Evolutionary conservation across 257 asterid species (phyloP), one percentile per base, ranked within the genome.

Genomic region (Henckelia pumila): DNA sequence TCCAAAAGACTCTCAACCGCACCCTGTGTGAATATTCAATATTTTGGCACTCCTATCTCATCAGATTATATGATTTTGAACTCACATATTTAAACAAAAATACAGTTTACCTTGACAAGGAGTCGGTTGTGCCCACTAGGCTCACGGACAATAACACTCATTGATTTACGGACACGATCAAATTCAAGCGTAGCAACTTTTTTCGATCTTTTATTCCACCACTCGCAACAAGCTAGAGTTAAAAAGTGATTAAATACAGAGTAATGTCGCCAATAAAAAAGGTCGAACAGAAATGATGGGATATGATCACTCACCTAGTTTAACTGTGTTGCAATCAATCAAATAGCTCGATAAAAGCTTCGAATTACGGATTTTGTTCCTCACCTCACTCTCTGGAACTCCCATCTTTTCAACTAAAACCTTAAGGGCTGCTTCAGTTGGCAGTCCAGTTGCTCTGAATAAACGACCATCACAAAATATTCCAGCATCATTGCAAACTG

Each of bases 331-430:
- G 47, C 67, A 64, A 75, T 87, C 96, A 67, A 89, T 85, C 86
- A 85, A 68, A 79, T 79, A 85, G 67, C 75, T 85, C 4, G 86
- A 75, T 56, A 80, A 72, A 68, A 82, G 86, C 71, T 82, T 78
- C 6, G 85, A 75, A 55, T 77, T 71, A 8, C 78, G 87, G 35
- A 80, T 76, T 60, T 75, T 81, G 61, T 75, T 80, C 78, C 83
- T 87, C 17, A 78, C 84, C 66, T 81, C 88, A 61, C 50, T 63
- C 67, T 85, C 82, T 9, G 87, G 83, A 76, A 86, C 83, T 71
- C 92, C 96, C 94, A 88, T 91, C 78, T 88, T 91, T 73, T 91
- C 97, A 59, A 86, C 97, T 82, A 88, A 76, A 69, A 91, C 97
- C 81, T 86, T 88, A 8, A 91, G 96, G 70, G 97, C 97, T 50